Evolutionary conservation across 2,329 filamentous ascomycete genomes (phyloP), one percentile per base, ranked within the genome.

Genomic region (Beauveria caledonica): DNA sequence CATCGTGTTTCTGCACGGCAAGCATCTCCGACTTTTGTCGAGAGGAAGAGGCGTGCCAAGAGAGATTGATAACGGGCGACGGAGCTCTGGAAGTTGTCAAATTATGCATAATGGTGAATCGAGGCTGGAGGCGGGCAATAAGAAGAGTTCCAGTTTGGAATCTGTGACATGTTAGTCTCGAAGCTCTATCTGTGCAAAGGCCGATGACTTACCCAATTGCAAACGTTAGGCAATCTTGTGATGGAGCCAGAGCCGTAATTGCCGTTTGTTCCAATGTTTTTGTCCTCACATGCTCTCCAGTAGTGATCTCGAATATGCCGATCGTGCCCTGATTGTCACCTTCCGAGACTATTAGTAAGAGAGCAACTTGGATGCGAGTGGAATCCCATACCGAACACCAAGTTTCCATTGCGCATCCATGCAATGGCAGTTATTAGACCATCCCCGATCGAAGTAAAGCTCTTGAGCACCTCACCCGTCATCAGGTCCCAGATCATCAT

Each of bases 11-110:
- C 74, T 97, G 93, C 9, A 92, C 90, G 1, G 93, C 93, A 68
- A 99, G 78, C 94, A 99, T 99, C 69, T 97, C 93, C 1, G 94
- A 96, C 75, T 96, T 97, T 73, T 97, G 92, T 66, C 92, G 90
- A 0, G 92, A 89, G 0, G 94, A 97, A 0, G 94, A 97, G 42
- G 93, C 92, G 79, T 99, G 94, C 94, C 94, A 99, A 62, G 91
- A 85, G 21, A 99, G 77, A 9, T 86, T 90, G 4, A 92, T 86
- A 55, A 99, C 92, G 2, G 91, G 89, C 1, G 93, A 97, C 1
- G 94, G 93, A 1, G 85, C 84, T 67, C 90, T 82, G 0, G 88
- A 89, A 0, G 91, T 96, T 53, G 88, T 92, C 64, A 99, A 79
- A 55, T 93, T 97, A 74, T 99, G 92, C 54, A 97, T 74, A 65